Conservation (phyloP, 2,329 filamentous ascomycete species). For the Nannizziopsis arthrosporioides region DNA sequence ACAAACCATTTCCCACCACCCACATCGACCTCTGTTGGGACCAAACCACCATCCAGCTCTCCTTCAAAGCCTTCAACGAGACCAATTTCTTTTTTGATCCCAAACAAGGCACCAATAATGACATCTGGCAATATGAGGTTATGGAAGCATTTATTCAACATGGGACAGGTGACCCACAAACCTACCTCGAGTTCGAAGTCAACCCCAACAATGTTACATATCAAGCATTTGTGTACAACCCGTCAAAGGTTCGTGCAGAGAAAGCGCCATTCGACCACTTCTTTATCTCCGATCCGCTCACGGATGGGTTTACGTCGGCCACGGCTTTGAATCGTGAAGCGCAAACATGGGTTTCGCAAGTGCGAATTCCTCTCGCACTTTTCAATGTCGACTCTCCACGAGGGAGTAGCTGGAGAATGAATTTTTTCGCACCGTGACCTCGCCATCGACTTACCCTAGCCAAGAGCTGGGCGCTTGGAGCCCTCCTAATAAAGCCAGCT, state of each 20-base stretch:
- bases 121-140: slow-evolving; percentile 41
- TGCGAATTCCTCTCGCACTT: slow-evolving; percentile 37
- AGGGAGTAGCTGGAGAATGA: slow-evolving; percentile 42
- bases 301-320: slow-evolving; percentile 33
- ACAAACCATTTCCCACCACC: slow-evolving; percentile 34
- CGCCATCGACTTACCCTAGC: slow-evolving; percentile 33
- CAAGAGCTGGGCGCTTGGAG: slow-evolving; percentile 32
- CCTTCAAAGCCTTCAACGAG: slow-evolving; percentile 39
- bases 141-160: slow-evolving; percentile 42
- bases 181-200: slow-evolving; percentile 43
- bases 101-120: slow-evolving; percentile 32
- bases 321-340: slow-evolving; percentile 31
- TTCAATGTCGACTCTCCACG: slow-evolving; percentile 40
- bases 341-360: slow-evolving; percentile 34
- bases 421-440: slow-evolving; percentile 42
- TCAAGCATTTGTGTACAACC: slow-evolving; percentile 43
- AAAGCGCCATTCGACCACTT: slow-evolving; percentile 37
- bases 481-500: slow-evolving; percentile 36
- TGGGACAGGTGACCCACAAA: slow-evolving; percentile 38
- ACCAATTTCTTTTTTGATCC: slow-evolving; percentile 38
- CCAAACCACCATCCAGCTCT: slow-evolving; percentile 30
- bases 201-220: slow-evolving; percentile 43
- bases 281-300: slow-evolving; percentile 31
- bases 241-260: slow-evolving; percentile 34
- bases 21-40: slow-evolving; percentile 41